A percentile compares a stretch with the other conserved stretches of the same genome.
Evolutionary conservation across 1,284 basidiomycete species (phyloP).

Genomic region (Ceratobasidium sp.): DNA sequence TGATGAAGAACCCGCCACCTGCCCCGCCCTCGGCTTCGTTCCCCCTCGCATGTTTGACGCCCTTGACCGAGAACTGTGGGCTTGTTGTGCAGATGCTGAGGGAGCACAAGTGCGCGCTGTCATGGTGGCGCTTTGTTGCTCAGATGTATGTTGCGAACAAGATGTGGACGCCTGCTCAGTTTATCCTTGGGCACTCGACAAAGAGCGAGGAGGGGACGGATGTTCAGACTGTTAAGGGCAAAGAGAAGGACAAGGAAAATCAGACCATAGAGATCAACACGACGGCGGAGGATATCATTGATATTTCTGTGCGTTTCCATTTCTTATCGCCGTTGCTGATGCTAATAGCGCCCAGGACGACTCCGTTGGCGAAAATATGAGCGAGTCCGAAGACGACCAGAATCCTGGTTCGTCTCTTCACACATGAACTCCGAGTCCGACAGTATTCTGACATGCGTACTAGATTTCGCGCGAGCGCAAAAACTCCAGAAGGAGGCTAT

Average conservation of each 20-base stretch:
- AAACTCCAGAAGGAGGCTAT: constrained; percentile 2
- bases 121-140: constrained; percentile 39
- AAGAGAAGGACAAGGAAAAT: constrained; percentile 28
- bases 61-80: constrained; percentile 18
- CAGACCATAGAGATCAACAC: not conserved
- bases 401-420: not conserved
- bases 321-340: not conserved
- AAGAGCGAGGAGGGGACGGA: constrained; percentile 11
- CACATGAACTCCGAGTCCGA: not conserved
- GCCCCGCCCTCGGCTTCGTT: constrained; percentile 8
- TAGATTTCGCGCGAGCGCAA: constrained; percentile 27
- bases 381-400: constrained; percentile 33
- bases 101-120: constrained; percentile 27
- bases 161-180: constrained; percentile 35
- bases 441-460: not conserved
- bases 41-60: constrained; percentile 12
- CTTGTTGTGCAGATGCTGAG: constrained; percentile 26
- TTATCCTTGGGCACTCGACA: constrained; percentile 19
- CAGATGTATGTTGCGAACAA: constrained; percentile 40
- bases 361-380: constrained; percentile 24
- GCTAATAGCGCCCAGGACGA: constrained; percentile 22
- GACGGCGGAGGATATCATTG: constrained; percentile 29
- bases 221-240: not conserved
- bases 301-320: constrained; percentile 29
- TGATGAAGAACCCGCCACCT: constrained; percentile 12